phyloP scores from a whole-genome alignment of 192 early-diverging fungal species.

The Spizellomyces punctatus region DNA sequence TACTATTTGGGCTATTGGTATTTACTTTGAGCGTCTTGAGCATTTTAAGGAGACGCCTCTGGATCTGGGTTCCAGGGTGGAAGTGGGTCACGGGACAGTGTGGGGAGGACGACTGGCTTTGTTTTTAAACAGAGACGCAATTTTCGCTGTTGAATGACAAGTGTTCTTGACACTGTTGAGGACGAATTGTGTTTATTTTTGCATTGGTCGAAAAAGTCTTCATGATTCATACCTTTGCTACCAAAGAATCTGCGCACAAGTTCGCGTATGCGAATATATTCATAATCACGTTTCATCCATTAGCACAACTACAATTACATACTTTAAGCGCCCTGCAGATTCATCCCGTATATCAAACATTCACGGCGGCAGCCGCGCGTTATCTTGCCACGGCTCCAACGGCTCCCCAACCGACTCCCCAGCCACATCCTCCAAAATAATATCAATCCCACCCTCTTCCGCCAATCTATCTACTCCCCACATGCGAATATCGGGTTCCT shows the following conservation, averaged over 20 bases:
- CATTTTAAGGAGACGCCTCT: conserved; percentile 65
- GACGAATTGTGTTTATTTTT: not conserved
- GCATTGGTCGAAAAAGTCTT: not conserved
- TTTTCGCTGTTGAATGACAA: not conserved
- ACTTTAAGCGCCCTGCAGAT: too few species aligned
- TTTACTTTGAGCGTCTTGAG: conserved; percentile 64
- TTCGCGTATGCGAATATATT: too few species aligned
- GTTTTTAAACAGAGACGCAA: conserved; percentile 13
- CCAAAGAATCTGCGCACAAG: not conserved
- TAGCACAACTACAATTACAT: too few species aligned
- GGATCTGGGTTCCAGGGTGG: conserved; percentile 41
- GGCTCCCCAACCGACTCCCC: not conserved
- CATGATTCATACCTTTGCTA: not conserved
- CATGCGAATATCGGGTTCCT: not conserved
- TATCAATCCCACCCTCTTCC: not conserved
- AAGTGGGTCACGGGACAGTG: conserved; percentile 24
- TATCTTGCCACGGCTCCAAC: not conserved
- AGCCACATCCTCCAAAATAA: conserved; percentile 6
- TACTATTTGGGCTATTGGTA: conserved; percentile 62
- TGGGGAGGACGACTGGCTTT: conserved; percentile 22
- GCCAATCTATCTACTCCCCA: not conserved
- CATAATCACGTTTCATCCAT: too few species aligned
- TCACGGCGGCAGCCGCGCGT: not conserved
- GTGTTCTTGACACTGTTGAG: not conserved
- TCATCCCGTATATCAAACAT: not conserved